Evolutionary conservation across 257 asterid genomes (phyloP).

Genomic region (Solanum boliviense): DNA sequence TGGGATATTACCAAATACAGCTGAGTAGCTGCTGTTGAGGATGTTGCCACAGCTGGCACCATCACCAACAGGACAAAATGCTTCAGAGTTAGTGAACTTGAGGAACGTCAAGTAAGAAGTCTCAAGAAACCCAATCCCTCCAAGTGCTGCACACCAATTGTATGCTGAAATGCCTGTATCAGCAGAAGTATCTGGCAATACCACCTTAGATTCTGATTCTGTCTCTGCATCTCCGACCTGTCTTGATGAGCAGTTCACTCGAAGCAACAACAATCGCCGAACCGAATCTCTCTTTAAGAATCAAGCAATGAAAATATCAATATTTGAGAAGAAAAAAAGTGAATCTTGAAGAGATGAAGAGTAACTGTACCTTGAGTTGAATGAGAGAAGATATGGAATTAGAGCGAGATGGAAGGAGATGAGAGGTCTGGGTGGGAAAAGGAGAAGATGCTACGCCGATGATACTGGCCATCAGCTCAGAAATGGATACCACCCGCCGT

Average conservation of each 20-base stretch:
- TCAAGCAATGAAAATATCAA: conserved; percentile 1
- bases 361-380: conserved; percentile 33
- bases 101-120: conserved; percentile 76
- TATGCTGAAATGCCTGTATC: conserved; percentile 31
- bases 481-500: not conserved
- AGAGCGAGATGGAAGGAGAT: conserved; percentile 7
- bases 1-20: conserved; percentile 46
- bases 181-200: conserved; percentile 15
- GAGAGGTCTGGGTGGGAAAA: conserved; percentile 17
- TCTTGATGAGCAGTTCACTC: conserved; percentile 49
- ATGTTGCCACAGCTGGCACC: conserved; percentile 58
- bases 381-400: conserved; percentile 6
- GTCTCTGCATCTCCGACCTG: conserved; percentile 22
- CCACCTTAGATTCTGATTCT: conserved; percentile 27
- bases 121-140: conserved; percentile 78
- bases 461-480: conserved; percentile 22
- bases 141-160: conserved; percentile 65
- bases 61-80: conserved; percentile 68
- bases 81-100: conserved; percentile 64
- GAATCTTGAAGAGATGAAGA: not conserved
- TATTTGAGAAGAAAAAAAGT: not conserved
- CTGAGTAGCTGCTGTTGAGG: conserved; percentile 71
- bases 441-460: conserved; percentile 30
- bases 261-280: conserved; percentile 29
- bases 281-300: conserved; percentile 27